Evolutionary conservation across 2,329 filamentous ascomycete genomes (phyloP).

Genomic region (Lachnellula cervina): DNA sequence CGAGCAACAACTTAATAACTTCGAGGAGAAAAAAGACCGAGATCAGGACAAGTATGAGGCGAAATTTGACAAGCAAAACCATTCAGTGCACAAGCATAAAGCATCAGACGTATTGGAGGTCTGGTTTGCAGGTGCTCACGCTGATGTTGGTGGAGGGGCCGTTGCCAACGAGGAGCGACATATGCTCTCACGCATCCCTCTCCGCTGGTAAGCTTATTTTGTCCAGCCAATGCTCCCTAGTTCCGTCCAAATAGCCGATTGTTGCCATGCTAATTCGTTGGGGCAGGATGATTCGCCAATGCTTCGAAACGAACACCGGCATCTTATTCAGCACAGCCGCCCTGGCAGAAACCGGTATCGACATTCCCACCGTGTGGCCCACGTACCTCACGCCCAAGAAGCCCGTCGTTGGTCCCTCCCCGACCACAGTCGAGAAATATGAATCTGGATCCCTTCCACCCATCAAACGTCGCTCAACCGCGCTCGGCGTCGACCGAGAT

Average conservation of each 20-base stretch:
- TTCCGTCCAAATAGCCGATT: too few species aligned
- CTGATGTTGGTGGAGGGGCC: conserved; percentile 42
- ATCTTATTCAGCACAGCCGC: conserved; percentile 38
- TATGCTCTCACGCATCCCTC: conserved; percentile 40
- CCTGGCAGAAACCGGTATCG: conserved; percentile 39
- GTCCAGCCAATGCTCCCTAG: too few species aligned
- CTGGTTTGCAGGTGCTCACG: conserved; percentile 41
- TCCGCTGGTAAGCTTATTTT: conserved; percentile 32
- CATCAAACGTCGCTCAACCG: conserved; percentile 29
- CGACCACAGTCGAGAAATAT: conserved; percentile 34
- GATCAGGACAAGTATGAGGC: conserved; percentile 19
- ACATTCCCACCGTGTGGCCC: conserved; percentile 39
- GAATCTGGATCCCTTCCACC: conserved; percentile 31
- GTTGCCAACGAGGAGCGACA: conserved; percentile 38
- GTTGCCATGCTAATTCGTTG: too few species aligned
- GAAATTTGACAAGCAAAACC: conserved; percentile 12
- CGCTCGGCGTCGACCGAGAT: conserved; percentile 25
- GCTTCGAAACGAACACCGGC: conserved; percentile 42
- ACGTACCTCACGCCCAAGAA: conserved; percentile 30
- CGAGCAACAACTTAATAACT: conserved; percentile 1
- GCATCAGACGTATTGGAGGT: conserved; percentile 42
- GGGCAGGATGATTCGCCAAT: conserved; percentile 40
- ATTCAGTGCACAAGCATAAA: conserved; percentile 11
- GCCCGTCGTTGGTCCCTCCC: conserved; percentile 34
- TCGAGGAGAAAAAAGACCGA: conserved; percentile 2